A percentile compares a stretch with the other conserved stretches of the same genome.
phyloP scores from a whole-genome alignment of 2,329 filamentous ascomycete genomes.

The Didymellaceae sp. region DNA sequence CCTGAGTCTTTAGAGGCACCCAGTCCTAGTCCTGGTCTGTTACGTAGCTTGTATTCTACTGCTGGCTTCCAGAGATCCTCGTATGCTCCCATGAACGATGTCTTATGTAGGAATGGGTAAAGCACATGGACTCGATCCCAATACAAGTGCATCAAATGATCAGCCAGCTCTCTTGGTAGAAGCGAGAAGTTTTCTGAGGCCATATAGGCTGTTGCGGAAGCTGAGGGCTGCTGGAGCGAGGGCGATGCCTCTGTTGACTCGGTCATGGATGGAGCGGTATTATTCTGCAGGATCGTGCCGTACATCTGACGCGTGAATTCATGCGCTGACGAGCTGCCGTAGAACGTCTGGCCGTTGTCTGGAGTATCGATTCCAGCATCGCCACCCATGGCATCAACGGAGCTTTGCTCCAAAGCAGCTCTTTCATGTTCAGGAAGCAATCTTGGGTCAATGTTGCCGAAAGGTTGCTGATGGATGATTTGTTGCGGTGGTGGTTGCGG shows the following conservation, averaged over 20 bases:
- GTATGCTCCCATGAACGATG: constrained; percentile 12
- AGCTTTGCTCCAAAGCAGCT: background rate
- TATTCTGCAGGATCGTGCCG: constrained; percentile 6
- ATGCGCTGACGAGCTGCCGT: constrained; percentile 17
- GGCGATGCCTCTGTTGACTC: background rate
- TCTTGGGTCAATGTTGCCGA: constrained; percentile 7
- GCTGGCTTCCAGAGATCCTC: constrained; percentile 15
- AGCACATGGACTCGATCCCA: constrained; percentile 15
- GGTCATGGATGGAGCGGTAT: background rate
- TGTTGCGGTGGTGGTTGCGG: background rate
- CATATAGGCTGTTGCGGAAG: background rate
- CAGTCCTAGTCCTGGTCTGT: constrained; percentile 7
- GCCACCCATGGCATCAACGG: constrained; percentile 18
- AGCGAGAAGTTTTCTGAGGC: constrained; percentile 15
- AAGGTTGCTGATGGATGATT: background rate
- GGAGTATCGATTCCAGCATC: background rate
- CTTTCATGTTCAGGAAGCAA: constrained; percentile 2
- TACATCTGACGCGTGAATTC: constrained; percentile 18
- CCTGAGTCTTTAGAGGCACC: constrained; percentile 11
- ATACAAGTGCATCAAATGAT: constrained; percentile 10
- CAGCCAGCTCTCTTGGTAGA: constrained; percentile 13
- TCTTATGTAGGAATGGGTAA: constrained; percentile 16
- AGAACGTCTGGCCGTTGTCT: constrained; percentile 6
- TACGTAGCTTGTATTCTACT: background rate
- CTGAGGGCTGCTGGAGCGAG: background rate